phyloP scores from a whole-genome alignment of 2,329 filamentous ascomycete species.

The Alternaria infectoria region DNA sequence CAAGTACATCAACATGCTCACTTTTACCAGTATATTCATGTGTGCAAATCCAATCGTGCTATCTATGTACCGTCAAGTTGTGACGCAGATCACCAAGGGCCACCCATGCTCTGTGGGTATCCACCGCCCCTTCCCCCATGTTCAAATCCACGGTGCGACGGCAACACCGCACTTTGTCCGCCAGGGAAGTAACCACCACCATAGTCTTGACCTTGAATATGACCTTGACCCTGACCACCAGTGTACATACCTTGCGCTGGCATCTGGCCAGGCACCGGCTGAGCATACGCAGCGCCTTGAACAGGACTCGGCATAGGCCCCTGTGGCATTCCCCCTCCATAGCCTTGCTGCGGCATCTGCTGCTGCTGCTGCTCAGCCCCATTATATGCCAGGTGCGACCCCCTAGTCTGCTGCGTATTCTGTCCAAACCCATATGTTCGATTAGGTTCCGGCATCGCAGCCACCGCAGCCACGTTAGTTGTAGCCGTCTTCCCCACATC shows the following conservation, averaged over 20 bases:
- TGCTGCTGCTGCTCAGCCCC: background rate
- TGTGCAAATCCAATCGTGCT: background rate
- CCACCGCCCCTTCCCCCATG: background rate
- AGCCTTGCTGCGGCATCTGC: background rate
- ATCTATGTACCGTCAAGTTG: background rate
- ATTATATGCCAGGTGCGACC: background rate
- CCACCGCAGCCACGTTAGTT: background rate
- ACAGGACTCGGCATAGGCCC: background rate
- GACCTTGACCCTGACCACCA: background rate
- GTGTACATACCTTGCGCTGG: constrained; percentile 1
- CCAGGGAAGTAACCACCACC: background rate
- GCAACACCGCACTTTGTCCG: background rate
- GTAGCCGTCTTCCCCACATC: background rate
- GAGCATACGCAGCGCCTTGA: constrained; percentile 2
- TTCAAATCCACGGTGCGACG: background rate
- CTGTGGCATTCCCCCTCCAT: background rate
- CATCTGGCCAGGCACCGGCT: background rate
- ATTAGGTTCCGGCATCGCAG: background rate
- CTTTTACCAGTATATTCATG: background rate
- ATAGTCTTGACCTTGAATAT: background rate
- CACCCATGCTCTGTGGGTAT: constrained; percentile 18
- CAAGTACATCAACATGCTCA: background rate
- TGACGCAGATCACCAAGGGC: background rate
- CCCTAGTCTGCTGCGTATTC: constrained; percentile 2
- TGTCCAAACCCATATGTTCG: constrained; percentile 15